phyloP scores from a whole-genome alignment of 768 basidiomycete species.

The Suillus americanus region DNA sequence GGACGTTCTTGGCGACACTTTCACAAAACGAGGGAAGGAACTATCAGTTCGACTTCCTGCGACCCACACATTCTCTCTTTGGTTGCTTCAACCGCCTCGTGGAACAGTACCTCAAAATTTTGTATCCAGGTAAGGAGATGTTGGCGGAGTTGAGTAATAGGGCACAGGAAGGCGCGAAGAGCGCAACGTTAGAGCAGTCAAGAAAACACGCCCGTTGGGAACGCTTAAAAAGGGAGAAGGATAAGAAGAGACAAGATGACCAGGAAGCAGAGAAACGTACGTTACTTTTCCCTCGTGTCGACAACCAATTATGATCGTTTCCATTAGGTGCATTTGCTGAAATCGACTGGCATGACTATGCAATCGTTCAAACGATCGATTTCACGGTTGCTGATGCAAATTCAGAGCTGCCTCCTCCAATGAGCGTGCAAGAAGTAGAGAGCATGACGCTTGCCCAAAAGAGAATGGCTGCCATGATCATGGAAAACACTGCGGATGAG shows the following conservation, averaged over 20 bases:
- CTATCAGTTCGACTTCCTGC: constrained; percentile 96
- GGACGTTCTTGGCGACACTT: constrained; percentile 79
- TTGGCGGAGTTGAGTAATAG: constrained; percentile 73
- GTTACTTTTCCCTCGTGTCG: constrained; percentile 29
- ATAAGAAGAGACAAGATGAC: constrained; percentile 85
- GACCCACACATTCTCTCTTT: constrained; percentile 94
- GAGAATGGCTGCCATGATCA: constrained; percentile 97
- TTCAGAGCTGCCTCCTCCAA: constrained; percentile 93
- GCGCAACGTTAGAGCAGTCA: constrained; percentile 77
- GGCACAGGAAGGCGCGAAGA: constrained; percentile 63
- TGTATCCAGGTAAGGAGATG: constrained; percentile 77
- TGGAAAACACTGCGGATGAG: constrained; percentile 90
- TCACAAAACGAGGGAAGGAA: constrained; percentile 90
- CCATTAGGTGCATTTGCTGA: constrained; percentile 84
- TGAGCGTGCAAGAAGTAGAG: constrained; percentile 92
- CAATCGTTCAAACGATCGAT: constrained; percentile 96
- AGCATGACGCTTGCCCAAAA: constrained; percentile 97
- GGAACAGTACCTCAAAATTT: constrained; percentile 90
- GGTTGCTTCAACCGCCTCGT: constrained; percentile 97
- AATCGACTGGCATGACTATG: constrained; percentile 99
- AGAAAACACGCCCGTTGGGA: constrained; percentile 88
- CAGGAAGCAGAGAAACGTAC: constrained; percentile 86
- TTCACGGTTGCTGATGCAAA: constrained; percentile 92
- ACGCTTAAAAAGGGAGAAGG: constrained; percentile 75
- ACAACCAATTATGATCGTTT: constrained; percentile 1